phyloP scores from a whole-genome alignment of 2,329 filamentous ascomycete species.

The Nannizzia gypsea region DNA sequence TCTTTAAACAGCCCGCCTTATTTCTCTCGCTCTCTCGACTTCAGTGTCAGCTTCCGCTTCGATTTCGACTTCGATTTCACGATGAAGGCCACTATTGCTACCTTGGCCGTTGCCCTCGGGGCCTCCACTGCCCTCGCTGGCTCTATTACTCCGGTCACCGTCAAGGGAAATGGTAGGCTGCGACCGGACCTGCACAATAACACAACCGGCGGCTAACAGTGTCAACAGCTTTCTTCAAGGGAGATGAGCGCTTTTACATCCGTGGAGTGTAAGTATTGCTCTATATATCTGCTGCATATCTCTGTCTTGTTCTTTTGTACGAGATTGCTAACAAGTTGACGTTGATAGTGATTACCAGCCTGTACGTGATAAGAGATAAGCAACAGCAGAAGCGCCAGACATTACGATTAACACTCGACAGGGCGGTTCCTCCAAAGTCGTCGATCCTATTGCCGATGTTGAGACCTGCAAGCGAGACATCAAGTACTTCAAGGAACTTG shows the following conservation, averaged over 20 bases:
- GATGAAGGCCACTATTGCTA: slow-evolving; percentile 44
- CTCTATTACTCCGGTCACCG: slow-evolving; percentile 44
- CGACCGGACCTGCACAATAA: background rate
- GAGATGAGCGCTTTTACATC: slow-evolving; percentile 45
- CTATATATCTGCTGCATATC: too few relatives aligned
- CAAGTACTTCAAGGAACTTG: slow-evolving; percentile 67
- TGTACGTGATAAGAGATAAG: slow-evolving; percentile 22
- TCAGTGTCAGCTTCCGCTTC: background rate
- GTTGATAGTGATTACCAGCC: slow-evolving; percentile 48
- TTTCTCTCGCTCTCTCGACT: slow-evolving; percentile 12
- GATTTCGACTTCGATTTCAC: slow-evolving; percentile 1
- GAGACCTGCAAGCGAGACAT: slow-evolving; percentile 67
- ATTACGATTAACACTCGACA: slow-evolving; percentile 6
- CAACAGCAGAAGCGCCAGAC: too few relatives aligned
- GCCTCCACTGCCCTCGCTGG: slow-evolving; percentile 37
- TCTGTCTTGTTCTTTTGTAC: background rate
- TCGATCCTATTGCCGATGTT: slow-evolving; percentile 65
- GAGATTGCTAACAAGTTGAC: slow-evolving; percentile 32
- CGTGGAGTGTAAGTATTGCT: slow-evolving; percentile 29
- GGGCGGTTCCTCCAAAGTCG: slow-evolving; percentile 49
- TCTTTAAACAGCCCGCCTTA: slow-evolving; percentile 6
- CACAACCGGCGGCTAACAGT: background rate
- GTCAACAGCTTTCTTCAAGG: slow-evolving; percentile 48
- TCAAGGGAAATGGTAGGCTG: slow-evolving; percentile 48
- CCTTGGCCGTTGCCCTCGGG: slow-evolving; percentile 38